Evolutionary conservation across 192 early-diverging fungal genomes (phyloP).

Genomic region (Rhizophagus prolifer): DNA sequence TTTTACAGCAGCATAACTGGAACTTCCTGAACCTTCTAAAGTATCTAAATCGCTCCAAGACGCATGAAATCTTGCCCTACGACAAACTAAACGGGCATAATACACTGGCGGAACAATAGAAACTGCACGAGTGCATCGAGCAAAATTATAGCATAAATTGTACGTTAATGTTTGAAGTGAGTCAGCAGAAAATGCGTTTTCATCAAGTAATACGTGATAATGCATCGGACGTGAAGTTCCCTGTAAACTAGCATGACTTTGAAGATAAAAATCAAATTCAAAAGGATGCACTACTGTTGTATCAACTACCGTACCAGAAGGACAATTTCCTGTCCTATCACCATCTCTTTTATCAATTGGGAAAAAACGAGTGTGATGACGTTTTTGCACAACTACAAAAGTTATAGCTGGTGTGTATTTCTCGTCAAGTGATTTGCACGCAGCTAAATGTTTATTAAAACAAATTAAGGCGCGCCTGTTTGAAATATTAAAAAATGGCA

Average conservation of each 20-base stretch:
- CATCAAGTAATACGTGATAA: not conserved
- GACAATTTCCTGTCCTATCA: not conserved
- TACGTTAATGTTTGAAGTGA: slow-evolving; percentile 77
- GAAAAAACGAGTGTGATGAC: not conserved
- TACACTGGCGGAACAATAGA: slow-evolving; percentile 30
- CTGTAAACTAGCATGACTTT: not conserved
- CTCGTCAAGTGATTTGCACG: not conserved
- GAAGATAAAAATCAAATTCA: not conserved
- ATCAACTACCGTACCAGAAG: not conserved
- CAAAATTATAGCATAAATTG: slow-evolving; percentile 80
- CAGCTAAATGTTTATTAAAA: not conserved
- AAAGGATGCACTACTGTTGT: not conserved
- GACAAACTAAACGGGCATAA: not conserved
- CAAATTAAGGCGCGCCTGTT: too few relatives aligned
- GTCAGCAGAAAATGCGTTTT: not conserved
- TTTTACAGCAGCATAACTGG: too few relatives aligned
- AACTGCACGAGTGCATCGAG: slow-evolving; percentile 82
- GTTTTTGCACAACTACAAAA: not conserved
- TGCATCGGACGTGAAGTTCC: not conserved
- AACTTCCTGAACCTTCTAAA: too few relatives aligned
- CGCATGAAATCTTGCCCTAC: not conserved
- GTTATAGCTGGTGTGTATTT: not conserved
- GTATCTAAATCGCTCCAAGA: not conserved
- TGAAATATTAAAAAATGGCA: too few relatives aligned
- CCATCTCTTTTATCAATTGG: not conserved